Base-by-base conservation (phyloP, 2,329 filamentous ascomycete species). In the Lizonia empirigonia region DNA sequence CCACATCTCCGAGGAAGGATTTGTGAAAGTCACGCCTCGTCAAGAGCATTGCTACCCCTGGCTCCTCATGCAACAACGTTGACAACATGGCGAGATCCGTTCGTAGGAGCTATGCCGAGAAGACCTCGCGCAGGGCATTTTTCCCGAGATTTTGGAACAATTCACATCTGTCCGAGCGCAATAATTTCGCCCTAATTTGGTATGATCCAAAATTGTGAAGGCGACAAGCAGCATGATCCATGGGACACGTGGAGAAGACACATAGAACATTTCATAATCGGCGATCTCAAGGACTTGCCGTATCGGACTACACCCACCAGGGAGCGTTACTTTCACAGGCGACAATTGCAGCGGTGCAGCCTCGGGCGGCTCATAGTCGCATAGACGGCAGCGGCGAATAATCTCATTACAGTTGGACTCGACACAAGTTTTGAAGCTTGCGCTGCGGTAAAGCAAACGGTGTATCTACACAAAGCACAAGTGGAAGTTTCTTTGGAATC, bases 401-500 rank as follows among this genome's bases (percentile, higher is more conserved):
- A 47, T 16, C 49, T 47, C 32, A n/a, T 46, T 52, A 33, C 42
- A 47, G 49, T 44, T 52, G 49, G 49, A 29, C 38, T 44, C 27
- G 37, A 47, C 22, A 38, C 49, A 42, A 33, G 49, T 38, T 38
- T 38, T 24, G 30, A 47, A 34, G 37, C 42, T 38, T 44, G 16
- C 27, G 44, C 49, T 42, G 49, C 49, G 49, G 49, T 52, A 52
- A 52, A 52, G 42, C 44, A 47, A 32, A 52, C 49, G 49, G 49
- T 52, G 49, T 52, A 47, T 52, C 37, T 39, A 26, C 49, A 47
- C 49, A 52, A 44, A 42, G 45, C 49, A 52, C 49, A 32, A 32
- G 30, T 9, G 18, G 30, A 37, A 46, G 42, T 24, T 37, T 47
- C 29, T 39, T 42, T 52, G 42, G 30, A 18, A 42, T 52, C 49